These are phyloP conservation scores for Neopestalotiopsis clavispora DNA, from an alignment of 2,329 filamentous ascomycete species.

Conservation along the genomic window DNA sequence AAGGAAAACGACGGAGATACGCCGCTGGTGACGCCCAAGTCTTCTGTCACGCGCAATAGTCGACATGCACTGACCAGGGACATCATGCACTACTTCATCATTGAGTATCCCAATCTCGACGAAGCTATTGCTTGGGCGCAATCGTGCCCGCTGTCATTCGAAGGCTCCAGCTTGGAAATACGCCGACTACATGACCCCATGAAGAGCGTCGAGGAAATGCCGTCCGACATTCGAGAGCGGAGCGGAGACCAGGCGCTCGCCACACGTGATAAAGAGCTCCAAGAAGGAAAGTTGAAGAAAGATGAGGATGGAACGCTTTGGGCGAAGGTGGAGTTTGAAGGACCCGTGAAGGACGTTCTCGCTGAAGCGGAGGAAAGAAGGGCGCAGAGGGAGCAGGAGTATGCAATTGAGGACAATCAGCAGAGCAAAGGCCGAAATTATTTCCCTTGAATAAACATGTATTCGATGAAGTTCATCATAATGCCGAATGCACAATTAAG, in stretches of 20 bases:
- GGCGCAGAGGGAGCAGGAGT: constrained; percentile 32
- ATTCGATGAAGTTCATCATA: too few relatives aligned
- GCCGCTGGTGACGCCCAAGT: neutral
- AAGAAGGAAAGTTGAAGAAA: neutral
- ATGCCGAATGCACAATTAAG: too few relatives aligned
- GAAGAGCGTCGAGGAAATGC: neutral
- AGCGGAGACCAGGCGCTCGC: neutral
- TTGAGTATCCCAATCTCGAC: neutral
- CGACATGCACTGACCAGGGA: neutral
- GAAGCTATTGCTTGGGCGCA: neutral
- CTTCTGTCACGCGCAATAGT: neutral
- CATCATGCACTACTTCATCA: neutral
- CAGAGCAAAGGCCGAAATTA: too few relatives aligned
- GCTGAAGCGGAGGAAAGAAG: neutral
- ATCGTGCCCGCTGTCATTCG: neutral
- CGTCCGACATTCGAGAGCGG: neutral
- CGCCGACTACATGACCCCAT: neutral
- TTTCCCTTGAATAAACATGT: too few relatives aligned
- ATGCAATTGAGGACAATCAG: constrained; percentile 31
- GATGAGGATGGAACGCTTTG: neutral
- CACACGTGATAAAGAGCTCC: neutral
- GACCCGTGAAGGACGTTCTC: neutral
- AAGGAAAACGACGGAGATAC: neutral
- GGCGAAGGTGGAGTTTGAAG: neutral
- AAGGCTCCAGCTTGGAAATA: neutral